Evolutionary conservation across 495 filamentous ascomycete species (phyloP).

Genomic region (Massariosphaeria phaeospora): DNA sequence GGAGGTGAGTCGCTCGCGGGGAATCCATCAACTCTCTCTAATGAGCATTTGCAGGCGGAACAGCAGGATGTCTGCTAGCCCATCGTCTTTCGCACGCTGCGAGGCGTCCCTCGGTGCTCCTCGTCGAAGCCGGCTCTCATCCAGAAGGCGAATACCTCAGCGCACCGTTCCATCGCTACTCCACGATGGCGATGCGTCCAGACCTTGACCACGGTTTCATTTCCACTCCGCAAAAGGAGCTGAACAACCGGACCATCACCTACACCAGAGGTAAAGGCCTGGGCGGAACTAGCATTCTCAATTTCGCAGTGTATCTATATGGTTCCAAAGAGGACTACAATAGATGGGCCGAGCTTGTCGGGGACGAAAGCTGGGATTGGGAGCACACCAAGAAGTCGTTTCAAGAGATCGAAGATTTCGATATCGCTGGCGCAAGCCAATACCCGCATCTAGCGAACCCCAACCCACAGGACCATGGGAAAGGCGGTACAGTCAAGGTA

Average conservation of each 20-base stretch:
- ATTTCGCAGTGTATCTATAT: slow-evolving; percentile 26
- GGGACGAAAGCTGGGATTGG: slow-evolving; percentile 30
- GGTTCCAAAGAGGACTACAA: slow-evolving; percentile 28
- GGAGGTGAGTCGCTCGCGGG: background rate
- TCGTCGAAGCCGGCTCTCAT: slow-evolving; percentile 22
- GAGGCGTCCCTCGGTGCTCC: slow-evolving; percentile 24
- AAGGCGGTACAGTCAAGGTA: slow-evolving; percentile 20
- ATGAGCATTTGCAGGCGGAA: slow-evolving; percentile 18
- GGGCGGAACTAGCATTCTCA: slow-evolving; percentile 26
- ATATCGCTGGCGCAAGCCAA: background rate
- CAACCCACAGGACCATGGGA: slow-evolving; percentile 16
- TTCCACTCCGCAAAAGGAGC: slow-evolving; percentile 10
- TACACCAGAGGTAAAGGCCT: slow-evolving; percentile 25
- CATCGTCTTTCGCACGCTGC: slow-evolving; percentile 18
- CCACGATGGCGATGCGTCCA: slow-evolving; percentile 9
- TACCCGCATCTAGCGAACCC: slow-evolving; percentile 25
- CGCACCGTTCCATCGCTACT: slow-evolving; percentile 22
- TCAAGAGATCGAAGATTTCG: slow-evolving; percentile 24
- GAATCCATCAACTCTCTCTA: background rate
- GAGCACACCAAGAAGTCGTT: slow-evolving; percentile 19
- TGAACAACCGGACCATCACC: slow-evolving; percentile 14
- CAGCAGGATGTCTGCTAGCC: slow-evolving; percentile 28
- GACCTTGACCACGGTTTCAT: slow-evolving; percentile 24
- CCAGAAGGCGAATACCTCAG: slow-evolving; percentile 18
- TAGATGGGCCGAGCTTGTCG: slow-evolving; percentile 26